phyloP scores from a whole-genome alignment of 2,329 filamentous ascomycete species.

The Aspergillus cejpii region DNA sequence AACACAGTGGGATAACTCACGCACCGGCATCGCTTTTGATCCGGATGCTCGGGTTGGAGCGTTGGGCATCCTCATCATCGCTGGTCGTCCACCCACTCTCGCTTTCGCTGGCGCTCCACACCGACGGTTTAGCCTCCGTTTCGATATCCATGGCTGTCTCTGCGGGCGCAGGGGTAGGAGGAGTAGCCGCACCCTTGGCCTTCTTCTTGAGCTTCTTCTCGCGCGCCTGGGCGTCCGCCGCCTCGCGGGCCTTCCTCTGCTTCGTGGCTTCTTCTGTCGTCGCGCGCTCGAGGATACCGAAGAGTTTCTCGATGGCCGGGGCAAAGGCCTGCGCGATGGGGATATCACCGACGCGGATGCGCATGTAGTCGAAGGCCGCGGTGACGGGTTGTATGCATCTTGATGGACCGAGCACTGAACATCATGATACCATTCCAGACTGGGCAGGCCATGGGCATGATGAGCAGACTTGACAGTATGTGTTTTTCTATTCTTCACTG shows the following conservation, averaged over 20 bases:
- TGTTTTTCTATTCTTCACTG: too few relatives aligned
- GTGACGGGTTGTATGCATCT: too few relatives aligned
- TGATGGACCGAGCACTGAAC: too few relatives aligned
- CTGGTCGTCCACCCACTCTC: constrained; percentile 33
- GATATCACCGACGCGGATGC: constrained; percentile 54
- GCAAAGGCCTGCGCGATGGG: constrained; percentile 51
- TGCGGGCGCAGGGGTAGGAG: neutral
- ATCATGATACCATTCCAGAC: too few relatives aligned
- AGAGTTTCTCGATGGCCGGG: constrained; percentile 50
- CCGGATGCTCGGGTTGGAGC: neutral
- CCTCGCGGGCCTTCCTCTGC: constrained; percentile 16
- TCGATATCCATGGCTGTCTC: constrained; percentile 2
- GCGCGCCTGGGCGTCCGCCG: constrained; percentile 14
- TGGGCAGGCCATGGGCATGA: too few relatives aligned
- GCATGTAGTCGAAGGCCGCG: constrained; percentile 60
- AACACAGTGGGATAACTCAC: too few relatives aligned
- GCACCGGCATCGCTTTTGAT: too few relatives aligned
- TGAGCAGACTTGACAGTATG: too few relatives aligned
- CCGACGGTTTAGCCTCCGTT: constrained; percentile 12
- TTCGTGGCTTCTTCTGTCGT: constrained; percentile 23
- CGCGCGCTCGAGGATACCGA: constrained; percentile 38
- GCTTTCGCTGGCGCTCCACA: constrained; percentile 35
- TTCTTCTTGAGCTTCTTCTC: constrained; percentile 21
- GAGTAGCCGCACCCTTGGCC: constrained; percentile 11
- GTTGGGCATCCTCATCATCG: constrained; percentile 10